A percentile compares a stretch with the other conserved stretches of the same genome.
phyloP scores from a whole-genome alignment of 2,329 filamentous ascomycete genomes.

The Didymella lethalis region DNA sequence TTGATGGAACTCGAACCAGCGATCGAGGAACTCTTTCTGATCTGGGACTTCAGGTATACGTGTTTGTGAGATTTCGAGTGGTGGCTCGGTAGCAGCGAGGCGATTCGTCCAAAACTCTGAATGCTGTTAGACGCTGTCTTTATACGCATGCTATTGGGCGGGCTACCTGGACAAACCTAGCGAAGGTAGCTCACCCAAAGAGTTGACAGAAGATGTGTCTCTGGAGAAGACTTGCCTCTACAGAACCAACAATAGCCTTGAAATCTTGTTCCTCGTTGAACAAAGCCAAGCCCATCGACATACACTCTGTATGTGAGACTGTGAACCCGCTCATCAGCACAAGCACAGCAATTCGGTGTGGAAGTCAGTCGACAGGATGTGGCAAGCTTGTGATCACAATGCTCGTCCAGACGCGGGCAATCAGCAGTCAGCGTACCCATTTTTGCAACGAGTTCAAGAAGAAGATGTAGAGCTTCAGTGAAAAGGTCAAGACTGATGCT shows the following conservation, averaged over 20 bases:
- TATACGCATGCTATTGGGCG: no score
- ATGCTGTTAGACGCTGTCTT: slow-evolving; percentile 12
- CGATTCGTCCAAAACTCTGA: slow-evolving; percentile 60
- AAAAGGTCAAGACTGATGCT: neutral
- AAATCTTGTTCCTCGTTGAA: slow-evolving; percentile 58
- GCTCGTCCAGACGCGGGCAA: slow-evolving; percentile 45
- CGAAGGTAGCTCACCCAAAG: no score
- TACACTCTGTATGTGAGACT: slow-evolving; percentile 56
- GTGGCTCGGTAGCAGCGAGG: slow-evolving; percentile 52
- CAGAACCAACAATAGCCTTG: slow-evolving; percentile 62
- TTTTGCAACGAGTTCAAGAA: neutral
- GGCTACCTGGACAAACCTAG: no score
- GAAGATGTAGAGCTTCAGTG: neutral
- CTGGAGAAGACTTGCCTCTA: slow-evolving; percentile 44
- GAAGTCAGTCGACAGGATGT: slow-evolving; percentile 54
- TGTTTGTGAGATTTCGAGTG: slow-evolving; percentile 54
- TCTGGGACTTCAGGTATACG: slow-evolving; percentile 58
- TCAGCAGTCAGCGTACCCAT: slow-evolving; percentile 54
- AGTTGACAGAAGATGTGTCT: neutral
- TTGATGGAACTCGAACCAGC: slow-evolving; percentile 60
- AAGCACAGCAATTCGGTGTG: slow-evolving; percentile 52
- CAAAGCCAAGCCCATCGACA: slow-evolving; percentile 60
- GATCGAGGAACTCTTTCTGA: slow-evolving; percentile 55
- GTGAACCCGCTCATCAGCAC: slow-evolving; percentile 53
- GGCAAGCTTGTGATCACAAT: slow-evolving; percentile 54